Evolutionary conservation across 2,329 filamentous ascomycete genomes (phyloP), one percentile per base, ranked within the genome.

Genomic region (Zymoseptoria crescenta): DNA sequence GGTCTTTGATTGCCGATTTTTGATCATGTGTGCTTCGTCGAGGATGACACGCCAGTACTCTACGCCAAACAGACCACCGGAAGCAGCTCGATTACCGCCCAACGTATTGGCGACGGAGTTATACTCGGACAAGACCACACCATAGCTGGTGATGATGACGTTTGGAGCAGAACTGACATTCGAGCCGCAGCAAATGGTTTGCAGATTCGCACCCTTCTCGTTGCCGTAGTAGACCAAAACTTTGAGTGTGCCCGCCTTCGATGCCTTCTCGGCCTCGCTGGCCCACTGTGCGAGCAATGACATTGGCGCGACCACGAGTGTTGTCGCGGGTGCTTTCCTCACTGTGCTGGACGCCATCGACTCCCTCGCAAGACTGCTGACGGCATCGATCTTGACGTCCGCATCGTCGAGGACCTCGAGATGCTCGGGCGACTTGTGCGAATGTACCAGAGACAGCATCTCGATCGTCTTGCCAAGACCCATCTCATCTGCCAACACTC

Each of bases 381-480:
- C 78, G 3, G 80, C 82, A 4, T 70, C 63, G 7, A 66, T 60
- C 49, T 65, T 61, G 3, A 54, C 48, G 24, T 67, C 66, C 21
- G 64, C 55, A 8, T 72, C 65, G 10, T 70, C 61, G 24, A 58
- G 59, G 49, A 67, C 57, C 9, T 68, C 69, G 56, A 70, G 59
- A 53, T 71, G 70, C 56, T 71, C 69, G 1, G 69, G 69, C 8
- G 85, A 87, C 62, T 83, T 85, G 71, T 97, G 89, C 0, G 89
- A 84, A 72, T 99, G 94, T 4, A 99, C 83, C 54, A 99, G 78
- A 74, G 91, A 94, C 62, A 99, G 83, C 91, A 99, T 97, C 71
- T 99, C 93, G 56, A 99, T 97, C 0, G 94, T 99, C 77, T 99
- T 99, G 35, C 94, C 94, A 1, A 99, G 79, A 52, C 94, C 94